A percentile compares a stretch with the other conserved stretches of the same genome.
Evolutionary conservation across 2,329 filamentous ascomycete species (phyloP).

Genomic region (Ceratocystis colombiana): DNA sequence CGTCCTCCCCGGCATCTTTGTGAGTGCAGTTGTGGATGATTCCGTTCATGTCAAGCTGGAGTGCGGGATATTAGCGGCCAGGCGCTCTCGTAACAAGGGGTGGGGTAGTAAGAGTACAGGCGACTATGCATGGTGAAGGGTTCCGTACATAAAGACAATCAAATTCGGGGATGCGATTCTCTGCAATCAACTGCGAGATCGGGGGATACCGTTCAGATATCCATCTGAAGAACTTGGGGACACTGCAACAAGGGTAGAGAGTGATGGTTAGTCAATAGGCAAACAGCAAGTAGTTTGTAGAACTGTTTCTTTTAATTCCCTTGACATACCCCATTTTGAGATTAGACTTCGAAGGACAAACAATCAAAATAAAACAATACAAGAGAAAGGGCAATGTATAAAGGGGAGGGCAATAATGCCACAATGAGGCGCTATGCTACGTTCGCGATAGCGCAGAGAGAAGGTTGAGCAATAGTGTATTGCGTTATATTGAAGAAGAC

Average conservation of each 20-base stretch:
- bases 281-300: background rate
- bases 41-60: conserved; percentile 87
- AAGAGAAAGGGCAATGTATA: background rate
- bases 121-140: conserved; percentile 24
- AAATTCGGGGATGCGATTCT: conserved; percentile 98
- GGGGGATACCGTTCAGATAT: conserved; percentile 97
- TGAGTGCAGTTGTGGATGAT: conserved; percentile 99
- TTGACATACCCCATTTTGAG: conserved; percentile 13
- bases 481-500: background rate
- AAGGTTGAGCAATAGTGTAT: background rate
- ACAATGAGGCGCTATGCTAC: conserved; percentile 25
- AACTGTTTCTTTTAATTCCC: background rate
- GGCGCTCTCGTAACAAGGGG: background rate
- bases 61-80: conserved; percentile 26
- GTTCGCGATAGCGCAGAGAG: background rate
- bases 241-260: conserved; percentile 35
- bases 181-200: conserved; percentile 95
- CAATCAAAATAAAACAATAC: conserved; percentile 17
- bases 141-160: conserved; percentile 75
- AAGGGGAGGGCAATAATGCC: conserved; percentile 22
- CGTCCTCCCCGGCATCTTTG: conserved; percentile 77
- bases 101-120: conserved; percentile 8
- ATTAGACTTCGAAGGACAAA: background rate
- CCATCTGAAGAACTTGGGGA: conserved; percentile 95
- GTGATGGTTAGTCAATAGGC: background rate